A percentile compares a stretch with the other conserved stretches of the same genome.
phyloP scores from a whole-genome alignment of 116 monocot species.

The Iris pallida region DNA sequence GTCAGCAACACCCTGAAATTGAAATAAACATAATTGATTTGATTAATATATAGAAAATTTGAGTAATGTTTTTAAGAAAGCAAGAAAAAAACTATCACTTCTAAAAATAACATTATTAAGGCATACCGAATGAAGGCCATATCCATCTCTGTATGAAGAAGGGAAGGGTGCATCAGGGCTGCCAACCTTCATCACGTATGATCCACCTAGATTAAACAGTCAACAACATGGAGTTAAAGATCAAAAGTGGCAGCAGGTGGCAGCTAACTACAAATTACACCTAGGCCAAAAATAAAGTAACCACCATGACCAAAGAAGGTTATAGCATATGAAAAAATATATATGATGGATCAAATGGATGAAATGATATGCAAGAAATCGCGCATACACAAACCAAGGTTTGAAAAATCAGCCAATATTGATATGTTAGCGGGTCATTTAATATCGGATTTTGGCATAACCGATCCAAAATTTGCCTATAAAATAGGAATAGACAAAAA shows the following conservation, averaged over 20 bases:
- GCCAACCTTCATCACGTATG: conserved; percentile 38
- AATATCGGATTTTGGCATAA: too few relatives aligned
- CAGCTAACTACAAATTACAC: not conserved
- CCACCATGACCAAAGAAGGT: too few relatives aligned
- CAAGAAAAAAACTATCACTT: not conserved
- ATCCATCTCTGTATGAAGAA: conserved; percentile 50
- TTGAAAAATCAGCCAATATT: too few relatives aligned
- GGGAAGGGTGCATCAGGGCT: conserved; percentile 49
- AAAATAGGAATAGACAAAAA: too few relatives aligned
- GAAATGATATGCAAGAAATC: too few relatives aligned
- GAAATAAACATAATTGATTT: not conserved
- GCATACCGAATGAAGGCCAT: conserved; percentile 38
- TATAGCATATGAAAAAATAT: too few relatives aligned
- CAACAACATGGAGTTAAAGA: not conserved
- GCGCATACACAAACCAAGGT: too few relatives aligned
- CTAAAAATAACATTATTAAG: not conserved
- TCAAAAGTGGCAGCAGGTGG: not conserved
- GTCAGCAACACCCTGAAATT: conserved; percentile 43
- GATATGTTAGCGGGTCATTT: too few relatives aligned
- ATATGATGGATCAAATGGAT: too few relatives aligned
- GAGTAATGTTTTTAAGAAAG: not conserved
- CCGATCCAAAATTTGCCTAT: too few relatives aligned
- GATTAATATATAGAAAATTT: conserved; percentile 2
- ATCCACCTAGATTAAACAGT: conserved; percentile 42
- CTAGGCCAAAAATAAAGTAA: too few relatives aligned